phyloP scores from a whole-genome alignment of 2,329 filamentous ascomycete species.

The Pseudogymnoascus sp. region DNA sequence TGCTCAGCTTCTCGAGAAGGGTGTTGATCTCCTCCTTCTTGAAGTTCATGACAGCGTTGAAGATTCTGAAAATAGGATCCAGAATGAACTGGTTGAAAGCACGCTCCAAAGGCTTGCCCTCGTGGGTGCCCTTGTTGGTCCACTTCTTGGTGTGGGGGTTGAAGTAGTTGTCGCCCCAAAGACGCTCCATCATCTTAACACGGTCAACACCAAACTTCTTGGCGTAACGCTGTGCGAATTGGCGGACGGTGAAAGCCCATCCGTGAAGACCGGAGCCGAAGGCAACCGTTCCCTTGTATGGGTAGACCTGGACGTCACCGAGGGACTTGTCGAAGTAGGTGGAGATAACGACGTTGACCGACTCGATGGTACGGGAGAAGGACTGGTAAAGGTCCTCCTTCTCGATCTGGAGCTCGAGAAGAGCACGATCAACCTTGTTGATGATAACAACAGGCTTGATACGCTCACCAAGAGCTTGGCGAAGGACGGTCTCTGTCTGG shows the following conservation, averaged over 20 bases:
- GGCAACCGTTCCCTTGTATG: conserved; percentile 92
- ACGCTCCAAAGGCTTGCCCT: conserved; percentile 89
- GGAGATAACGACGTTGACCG: conserved; percentile 99
- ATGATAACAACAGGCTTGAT: conserved; percentile 99
- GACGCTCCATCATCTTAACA: conserved; percentile 99
- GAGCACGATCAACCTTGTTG: conserved; percentile 99
- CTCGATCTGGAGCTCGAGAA: conserved; percentile 95
- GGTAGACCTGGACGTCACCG: conserved; percentile 98
- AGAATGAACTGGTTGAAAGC: conserved; percentile 99
- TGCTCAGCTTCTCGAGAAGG: conserved; percentile 85
- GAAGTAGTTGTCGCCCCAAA: conserved; percentile 99
- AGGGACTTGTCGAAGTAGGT: conserved; percentile 97
- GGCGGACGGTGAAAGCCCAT: conserved; percentile 98
- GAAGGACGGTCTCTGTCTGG: conserved; percentile 98
- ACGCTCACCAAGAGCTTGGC: conserved; percentile 98
- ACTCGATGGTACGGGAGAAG: conserved; percentile 99
- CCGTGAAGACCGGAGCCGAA: conserved; percentile 99
- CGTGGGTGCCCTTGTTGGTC: conserved; percentile 77
- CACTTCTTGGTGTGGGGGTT: conserved; percentile 99
- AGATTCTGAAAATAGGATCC: conserved; percentile 99
- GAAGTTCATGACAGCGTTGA: conserved; percentile 93
- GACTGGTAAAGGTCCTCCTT: conserved; percentile 99
- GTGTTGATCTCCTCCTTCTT: conserved; percentile 84
- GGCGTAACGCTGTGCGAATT: conserved; percentile 91
- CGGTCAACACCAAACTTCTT: conserved; percentile 99